Percentiles rank a stretch among this genome's conserved stretches.
Evolutionary conservation across 805 yeast genomes (phyloP).

Genomic region (Myxozyma mucilagina): DNA sequence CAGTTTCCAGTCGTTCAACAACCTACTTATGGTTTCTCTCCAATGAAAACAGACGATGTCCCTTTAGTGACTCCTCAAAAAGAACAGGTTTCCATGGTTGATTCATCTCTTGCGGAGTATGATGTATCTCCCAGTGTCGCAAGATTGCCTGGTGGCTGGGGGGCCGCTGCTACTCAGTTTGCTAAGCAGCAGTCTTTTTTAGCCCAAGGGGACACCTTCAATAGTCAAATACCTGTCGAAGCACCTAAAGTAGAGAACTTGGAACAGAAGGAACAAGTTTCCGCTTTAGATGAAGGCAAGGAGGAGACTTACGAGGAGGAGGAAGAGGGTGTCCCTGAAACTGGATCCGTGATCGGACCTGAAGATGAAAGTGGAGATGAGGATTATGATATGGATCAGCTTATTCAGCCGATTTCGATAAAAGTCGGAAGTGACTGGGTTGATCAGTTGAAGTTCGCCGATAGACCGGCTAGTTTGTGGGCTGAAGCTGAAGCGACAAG

Average conservation of each 20-base stretch:
- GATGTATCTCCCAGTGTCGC: conserved; percentile 7
- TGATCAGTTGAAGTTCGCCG: conserved; percentile 17
- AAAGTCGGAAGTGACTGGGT: conserved; percentile 21
- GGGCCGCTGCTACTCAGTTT: conserved; percentile 7
- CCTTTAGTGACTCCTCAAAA: conserved; percentile 25
- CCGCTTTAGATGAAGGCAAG: conserved; percentile 15
- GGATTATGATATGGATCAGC: neutral
- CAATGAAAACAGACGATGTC: conserved; percentile 37
- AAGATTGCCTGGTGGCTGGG: conserved; percentile 21
- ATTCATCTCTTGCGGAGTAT: conserved; percentile 3
- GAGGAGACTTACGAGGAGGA: conserved; percentile 2
- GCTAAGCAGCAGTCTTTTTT: conserved; percentile 12
- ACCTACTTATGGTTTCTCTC: conserved; percentile 12
- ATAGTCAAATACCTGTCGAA: neutral
- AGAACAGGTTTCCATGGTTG: neutral
- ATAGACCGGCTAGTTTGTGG: conserved; percentile 18
- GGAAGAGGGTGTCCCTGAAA: conserved; percentile 11
- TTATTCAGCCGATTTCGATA: neutral
- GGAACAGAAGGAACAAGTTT: conserved; percentile 5
- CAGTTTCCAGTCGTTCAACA: conserved; percentile 6
- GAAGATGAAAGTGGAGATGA: conserved; percentile 12
- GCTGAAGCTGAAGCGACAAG: conserved; percentile 7
- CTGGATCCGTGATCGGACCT: neutral
- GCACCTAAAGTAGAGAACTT: neutral
- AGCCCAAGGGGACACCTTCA: conserved; percentile 10